Percentiles rank a stretch among this genome's conserved stretches.
Conservation (phyloP, 2,329 filamentous ascomycete genomes). For the Ambrosiella xylebori region DNA sequence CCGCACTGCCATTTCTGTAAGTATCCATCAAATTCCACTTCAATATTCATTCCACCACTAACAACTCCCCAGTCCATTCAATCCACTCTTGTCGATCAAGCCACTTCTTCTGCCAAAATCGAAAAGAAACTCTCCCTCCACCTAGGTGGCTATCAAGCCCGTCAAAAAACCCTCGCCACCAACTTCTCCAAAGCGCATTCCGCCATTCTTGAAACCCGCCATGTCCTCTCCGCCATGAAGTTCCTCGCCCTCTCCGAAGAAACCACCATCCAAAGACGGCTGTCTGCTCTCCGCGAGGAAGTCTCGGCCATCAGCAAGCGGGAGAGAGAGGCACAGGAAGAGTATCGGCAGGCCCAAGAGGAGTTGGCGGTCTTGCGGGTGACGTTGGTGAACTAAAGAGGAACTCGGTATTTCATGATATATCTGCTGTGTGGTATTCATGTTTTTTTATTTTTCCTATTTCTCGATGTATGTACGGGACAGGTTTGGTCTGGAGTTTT, state of each 20-base stretch:
- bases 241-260: slow-evolving; percentile 67
- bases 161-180: slow-evolving; percentile 59
- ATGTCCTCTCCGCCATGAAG: slow-evolving; percentile 56
- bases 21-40: slow-evolving; percentile 16
- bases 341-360: slow-evolving; percentile 58
- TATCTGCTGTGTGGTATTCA: background rate
- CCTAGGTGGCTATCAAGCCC: slow-evolving; percentile 77
- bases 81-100: slow-evolving; percentile 53
- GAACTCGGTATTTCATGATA: background rate
- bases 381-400: background rate
- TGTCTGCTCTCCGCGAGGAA: slow-evolving; percentile 66
- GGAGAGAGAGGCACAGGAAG: slow-evolving; percentile 80
- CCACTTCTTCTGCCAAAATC: slow-evolving; percentile 67
- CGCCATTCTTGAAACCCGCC: slow-evolving; percentile 54
- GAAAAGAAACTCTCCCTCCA: slow-evolving; percentile 86
- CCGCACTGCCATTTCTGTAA: slow-evolving; percentile 56
- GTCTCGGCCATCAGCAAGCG: slow-evolving; percentile 62
- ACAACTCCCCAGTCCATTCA: slow-evolving; percentile 41
- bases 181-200: slow-evolving; percentile 64
- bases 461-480: background rate
- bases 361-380: slow-evolving; percentile 50
- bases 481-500: background rate
- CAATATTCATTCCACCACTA: background rate
- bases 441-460: background rate
- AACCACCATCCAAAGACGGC: slow-evolving; percentile 50